Percentiles rank a stretch among this genome's conserved stretches.
Evolutionary conservation across 345 rosid species (phyloP).

Genomic region (Corymbia maculata): DNA sequence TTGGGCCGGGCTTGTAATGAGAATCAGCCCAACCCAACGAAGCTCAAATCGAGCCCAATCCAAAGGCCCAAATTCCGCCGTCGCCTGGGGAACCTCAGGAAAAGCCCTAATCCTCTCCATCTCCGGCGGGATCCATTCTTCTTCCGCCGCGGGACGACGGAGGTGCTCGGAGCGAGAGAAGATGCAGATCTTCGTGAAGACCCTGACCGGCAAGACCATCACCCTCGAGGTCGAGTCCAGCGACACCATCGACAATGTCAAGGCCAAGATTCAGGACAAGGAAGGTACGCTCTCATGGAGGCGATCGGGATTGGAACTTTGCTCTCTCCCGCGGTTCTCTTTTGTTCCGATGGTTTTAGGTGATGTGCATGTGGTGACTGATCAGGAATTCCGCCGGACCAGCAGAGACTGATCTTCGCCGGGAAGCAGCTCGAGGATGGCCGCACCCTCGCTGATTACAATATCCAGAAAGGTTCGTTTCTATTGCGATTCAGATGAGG

Average conservation of each 20-base stretch:
- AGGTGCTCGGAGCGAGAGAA: background rate
- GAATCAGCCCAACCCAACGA: background rate
- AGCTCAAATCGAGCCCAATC: background rate
- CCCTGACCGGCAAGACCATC: conserved; percentile 17
- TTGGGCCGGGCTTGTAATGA: background rate
- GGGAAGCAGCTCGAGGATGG: background rate
- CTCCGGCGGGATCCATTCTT: background rate
- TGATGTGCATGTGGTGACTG: background rate
- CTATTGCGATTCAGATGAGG: background rate
- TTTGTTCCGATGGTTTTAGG: background rate
- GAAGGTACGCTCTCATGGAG: background rate
- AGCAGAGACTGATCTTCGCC: background rate
- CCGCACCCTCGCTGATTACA: background rate
- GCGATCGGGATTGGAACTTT: background rate
- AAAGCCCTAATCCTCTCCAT: background rate
- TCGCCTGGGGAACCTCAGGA: background rate
- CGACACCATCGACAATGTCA: background rate
- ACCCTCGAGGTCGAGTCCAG: background rate
- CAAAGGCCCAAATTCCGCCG: background rate
- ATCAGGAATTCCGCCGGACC: background rate
- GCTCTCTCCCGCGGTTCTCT: background rate
- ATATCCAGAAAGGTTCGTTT: background rate
- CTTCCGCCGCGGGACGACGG: background rate
- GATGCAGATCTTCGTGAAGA: conserved; percentile 62
- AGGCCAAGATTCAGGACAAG: background rate